phyloP scores from a whole-genome alignment of 768 basidiomycete species.

The Auricularia sp. region DNA sequence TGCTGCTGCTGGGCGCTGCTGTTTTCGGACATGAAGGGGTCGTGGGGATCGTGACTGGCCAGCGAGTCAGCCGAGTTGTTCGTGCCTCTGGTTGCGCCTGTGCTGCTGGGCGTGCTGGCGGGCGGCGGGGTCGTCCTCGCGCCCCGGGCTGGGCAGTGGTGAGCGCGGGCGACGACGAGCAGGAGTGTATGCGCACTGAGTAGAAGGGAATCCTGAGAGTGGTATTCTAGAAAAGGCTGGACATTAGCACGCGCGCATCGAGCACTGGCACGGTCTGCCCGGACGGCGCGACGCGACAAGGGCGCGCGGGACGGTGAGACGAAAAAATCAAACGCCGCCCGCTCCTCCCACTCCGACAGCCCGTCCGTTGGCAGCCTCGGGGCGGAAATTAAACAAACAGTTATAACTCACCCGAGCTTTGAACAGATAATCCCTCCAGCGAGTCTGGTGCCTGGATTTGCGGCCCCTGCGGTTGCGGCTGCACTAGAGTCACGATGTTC shows the following conservation, averaged over 20 bases:
- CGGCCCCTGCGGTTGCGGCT: not conserved
- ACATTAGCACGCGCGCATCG: not conserved
- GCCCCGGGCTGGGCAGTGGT: not conserved
- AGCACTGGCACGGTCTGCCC: not conserved
- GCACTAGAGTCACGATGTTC: not conserved
- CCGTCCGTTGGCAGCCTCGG: no score
- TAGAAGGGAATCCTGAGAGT: not conserved
- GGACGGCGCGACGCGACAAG: no score
- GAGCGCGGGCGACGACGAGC: no score
- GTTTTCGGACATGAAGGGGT: not conserved
- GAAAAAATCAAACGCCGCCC: not conserved
- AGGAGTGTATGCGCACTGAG: not conserved
- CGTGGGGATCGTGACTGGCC: not conserved
- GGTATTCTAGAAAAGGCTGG: not conserved
- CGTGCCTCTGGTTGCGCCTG: not conserved
- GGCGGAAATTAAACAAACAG: no score
- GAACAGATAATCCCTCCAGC: no score
- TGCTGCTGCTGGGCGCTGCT: not conserved
- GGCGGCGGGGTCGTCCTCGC: not conserved
- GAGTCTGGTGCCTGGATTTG: not conserved
- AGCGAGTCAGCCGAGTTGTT: slow-evolving; percentile 1
- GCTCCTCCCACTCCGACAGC: not conserved
- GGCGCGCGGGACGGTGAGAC: not conserved
- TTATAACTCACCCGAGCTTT: no score
- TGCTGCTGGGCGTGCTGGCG: not conserved